Base-by-base conservation (phyloP, 257 asterid species). In the Striga asiatica region DNA sequence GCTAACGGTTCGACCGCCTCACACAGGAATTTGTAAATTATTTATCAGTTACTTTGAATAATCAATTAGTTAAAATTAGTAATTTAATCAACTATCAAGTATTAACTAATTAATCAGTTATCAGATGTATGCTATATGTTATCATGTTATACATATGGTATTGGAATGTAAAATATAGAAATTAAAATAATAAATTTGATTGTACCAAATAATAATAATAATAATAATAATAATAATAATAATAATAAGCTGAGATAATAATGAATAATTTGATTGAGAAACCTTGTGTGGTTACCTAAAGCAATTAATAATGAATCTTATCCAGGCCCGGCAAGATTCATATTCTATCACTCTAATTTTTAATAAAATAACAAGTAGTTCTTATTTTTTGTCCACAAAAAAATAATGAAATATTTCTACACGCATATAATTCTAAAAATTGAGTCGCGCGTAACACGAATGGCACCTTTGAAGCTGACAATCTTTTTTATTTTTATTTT, bases 391-490 rank as follows among this genome's bases (percentile, higher is more conserved):
- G 70, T 56, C 70, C 67, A 75, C 51, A 39, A 42, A 56, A 56
- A 23, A 58, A 53, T 25, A 50, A 48, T 34, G 41, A 41, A 13
- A 41, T 41, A 38, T 38, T 11, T 32, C 6, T 32, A 6, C 10
- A 43, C 4, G 18, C 7, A 43, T 43, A 8, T 16, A 16, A 2
- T 43, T 16, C 6, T n/a, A n/a, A n/a, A n/a, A 43, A 64, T 65
- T 56, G 66, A 64, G 66, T 60, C 56, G 56, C 64, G 62, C 51
- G 51, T 74, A 76, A 74, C 88, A 68, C 70, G 82, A 74, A 71
- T 64, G 84, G 71, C 71, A 81, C 84, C 84, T 77, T 81, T 72
- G 81, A 77, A 79, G 77, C 71, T 8, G 54, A 71, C 70, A 34
- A 60, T 58, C 39, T 70, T 38, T 29, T 4, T 11, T 4, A n/a